These are phyloP conservation scores for Verticillium klebahnii DNA, from an alignment of 2,329 filamentous ascomycete genomes.

Conservation along the genomic window DNA sequence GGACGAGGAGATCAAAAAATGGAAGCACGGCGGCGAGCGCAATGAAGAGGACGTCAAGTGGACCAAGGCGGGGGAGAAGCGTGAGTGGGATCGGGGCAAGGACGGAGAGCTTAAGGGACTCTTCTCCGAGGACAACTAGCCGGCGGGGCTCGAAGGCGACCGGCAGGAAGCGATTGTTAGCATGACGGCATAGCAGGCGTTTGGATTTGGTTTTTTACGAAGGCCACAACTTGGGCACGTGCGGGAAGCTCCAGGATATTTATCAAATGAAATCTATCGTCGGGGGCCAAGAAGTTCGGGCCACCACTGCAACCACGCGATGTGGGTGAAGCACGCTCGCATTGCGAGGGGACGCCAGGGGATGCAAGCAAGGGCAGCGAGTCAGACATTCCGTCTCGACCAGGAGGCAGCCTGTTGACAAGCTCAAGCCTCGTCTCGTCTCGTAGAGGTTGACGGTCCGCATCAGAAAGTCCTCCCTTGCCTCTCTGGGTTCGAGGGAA, in stretches of 20 bases:
- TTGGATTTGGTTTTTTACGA: not conserved
- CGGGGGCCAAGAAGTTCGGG: too few relatives aligned
- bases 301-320: not conserved
- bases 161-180: not conserved
- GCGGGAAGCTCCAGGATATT: too few relatives aligned
- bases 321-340: not conserved
- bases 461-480: too few relatives aligned
- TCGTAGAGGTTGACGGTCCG: too few relatives aligned
- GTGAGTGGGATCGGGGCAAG: constrained; percentile 59
- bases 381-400: not conserved
- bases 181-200: not conserved
- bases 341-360: not conserved
- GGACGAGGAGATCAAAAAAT: constrained; percentile 67
- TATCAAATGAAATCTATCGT: too few relatives aligned
- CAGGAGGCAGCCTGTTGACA: not conserved
- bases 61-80: constrained; percentile 61
- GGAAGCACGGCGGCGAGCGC: constrained; percentile 59
- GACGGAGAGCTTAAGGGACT: constrained; percentile 9
- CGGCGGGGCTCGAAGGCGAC: not conserved
- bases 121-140: constrained; percentile 12
- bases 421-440: not conserved
- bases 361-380: not conserved
- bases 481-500: too few relatives aligned
- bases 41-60: constrained; percentile 64
- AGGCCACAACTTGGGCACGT: too few relatives aligned